Percentiles rank a stretch among this genome's conserved stretches.
phyloP scores from a whole-genome alignment of 352 stramenopile species.

The Phytophthora ramorum region DNA sequence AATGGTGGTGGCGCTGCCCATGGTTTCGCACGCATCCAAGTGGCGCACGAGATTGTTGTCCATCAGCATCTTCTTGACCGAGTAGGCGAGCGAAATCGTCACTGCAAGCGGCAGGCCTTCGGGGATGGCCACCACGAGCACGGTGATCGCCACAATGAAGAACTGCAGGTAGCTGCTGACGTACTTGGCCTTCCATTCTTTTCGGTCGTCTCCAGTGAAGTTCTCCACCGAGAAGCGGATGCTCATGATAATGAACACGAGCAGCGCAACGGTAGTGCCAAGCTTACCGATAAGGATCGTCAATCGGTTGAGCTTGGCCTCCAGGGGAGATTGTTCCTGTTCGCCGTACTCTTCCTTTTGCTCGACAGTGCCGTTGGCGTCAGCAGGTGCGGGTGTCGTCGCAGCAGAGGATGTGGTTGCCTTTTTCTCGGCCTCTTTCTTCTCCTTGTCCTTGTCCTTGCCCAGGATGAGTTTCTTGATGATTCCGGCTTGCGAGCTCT shows the following conservation, averaged over 20 bases:
- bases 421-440: constrained; percentile 50
- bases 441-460: constrained; percentile 74
- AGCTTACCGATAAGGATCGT: constrained; percentile 88
- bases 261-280: constrained; percentile 68
- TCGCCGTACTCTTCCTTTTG: constrained; percentile 73
- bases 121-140: constrained; percentile 97
- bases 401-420: constrained; percentile 10
- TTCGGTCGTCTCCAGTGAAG: constrained; percentile 50
- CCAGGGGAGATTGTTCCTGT: constrained; percentile 75
- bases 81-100: constrained; percentile 97
- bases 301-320: constrained; percentile 86
- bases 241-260: constrained; percentile 85
- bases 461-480: constrained; percentile 91
- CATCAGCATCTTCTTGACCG: constrained; percentile 92
- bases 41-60: constrained; percentile 92
- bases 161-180: constrained; percentile 78
- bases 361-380: constrained; percentile 85
- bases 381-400: constrained; percentile 20
- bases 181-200: constrained; percentile 59
- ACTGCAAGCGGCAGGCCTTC: constrained; percentile 97
- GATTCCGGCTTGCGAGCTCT: constrained; percentile 93
- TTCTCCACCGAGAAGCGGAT: constrained; percentile 74
- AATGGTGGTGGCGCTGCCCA: constrained; percentile 96
- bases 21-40: constrained; percentile 91
- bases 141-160: constrained; percentile 90